phyloP scores from a whole-genome alignment of 352 stramenopile species.

The Pythium grandisporangium region DNA sequence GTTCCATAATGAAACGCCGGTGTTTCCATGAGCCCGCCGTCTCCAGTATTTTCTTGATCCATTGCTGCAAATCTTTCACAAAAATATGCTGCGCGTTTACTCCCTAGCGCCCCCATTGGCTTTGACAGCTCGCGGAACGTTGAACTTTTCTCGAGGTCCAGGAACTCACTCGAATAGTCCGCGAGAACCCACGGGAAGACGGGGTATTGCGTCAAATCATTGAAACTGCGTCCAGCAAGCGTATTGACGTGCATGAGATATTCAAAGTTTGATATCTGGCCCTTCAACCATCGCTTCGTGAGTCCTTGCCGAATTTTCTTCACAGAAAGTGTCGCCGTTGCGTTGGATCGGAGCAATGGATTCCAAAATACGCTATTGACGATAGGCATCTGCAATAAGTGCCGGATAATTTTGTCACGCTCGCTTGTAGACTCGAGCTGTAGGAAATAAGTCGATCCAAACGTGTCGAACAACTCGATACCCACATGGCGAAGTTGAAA shows the following conservation, averaged over 20 bases:
- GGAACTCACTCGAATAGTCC: slow-evolving; percentile 80
- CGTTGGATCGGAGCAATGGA: slow-evolving; percentile 48
- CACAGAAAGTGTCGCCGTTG: slow-evolving; percentile 43
- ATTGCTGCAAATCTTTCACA: slow-evolving; percentile 73
- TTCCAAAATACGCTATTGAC: slow-evolving; percentile 80
- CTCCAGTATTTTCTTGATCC: slow-evolving; percentile 36
- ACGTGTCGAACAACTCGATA: slow-evolving; percentile 70
- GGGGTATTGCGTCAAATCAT: slow-evolving; percentile 98
- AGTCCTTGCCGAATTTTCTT: slow-evolving; percentile 62
- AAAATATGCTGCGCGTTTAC: slow-evolving; percentile 79
- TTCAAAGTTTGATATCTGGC: slow-evolving; percentile 87
- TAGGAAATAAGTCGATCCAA: slow-evolving; percentile 59
- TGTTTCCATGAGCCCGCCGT: slow-evolving; percentile 29
- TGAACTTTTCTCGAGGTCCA: slow-evolving; percentile 72
- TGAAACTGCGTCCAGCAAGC: slow-evolving; percentile 92
- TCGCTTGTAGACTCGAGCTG: slow-evolving; percentile 45
- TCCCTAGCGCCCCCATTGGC: slow-evolving; percentile 90
- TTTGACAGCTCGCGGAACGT: slow-evolving; percentile 92
- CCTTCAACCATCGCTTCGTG: slow-evolving; percentile 65
- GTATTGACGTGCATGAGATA: slow-evolving; percentile 97
- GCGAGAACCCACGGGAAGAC: slow-evolving; percentile 94
- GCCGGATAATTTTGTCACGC: slow-evolving; percentile 58
- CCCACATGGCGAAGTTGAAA: slow-evolving; percentile 69
- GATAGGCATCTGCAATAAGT: slow-evolving; percentile 73
- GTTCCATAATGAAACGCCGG: slow-evolving; percentile 96